phyloP scores from a whole-genome alignment of 306 rosid species.

The Albizia julibrissin region DNA sequence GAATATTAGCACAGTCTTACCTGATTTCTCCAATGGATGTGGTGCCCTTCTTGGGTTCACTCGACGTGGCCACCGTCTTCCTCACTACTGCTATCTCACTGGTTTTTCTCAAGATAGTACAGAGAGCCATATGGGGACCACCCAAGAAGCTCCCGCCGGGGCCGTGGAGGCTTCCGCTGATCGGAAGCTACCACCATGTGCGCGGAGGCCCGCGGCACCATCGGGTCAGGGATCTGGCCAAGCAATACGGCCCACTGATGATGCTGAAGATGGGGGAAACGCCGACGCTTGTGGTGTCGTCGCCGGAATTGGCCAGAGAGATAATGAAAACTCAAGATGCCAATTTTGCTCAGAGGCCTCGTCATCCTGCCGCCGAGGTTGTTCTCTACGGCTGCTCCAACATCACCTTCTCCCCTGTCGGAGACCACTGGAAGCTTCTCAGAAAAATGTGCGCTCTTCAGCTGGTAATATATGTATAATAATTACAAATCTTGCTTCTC shows the following conservation, averaged over 20 bases:
- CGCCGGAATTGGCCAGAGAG: slow-evolving; percentile 38
- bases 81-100: background rate
- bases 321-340: slow-evolving; percentile 35
- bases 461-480: background rate
- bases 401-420: slow-evolving; percentile 11
- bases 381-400: background rate
- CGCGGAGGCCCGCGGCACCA: background rate
- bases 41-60: no score
- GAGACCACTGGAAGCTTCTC: slow-evolving; percentile 25
- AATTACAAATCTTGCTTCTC: no score
- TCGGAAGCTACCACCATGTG: background rate
- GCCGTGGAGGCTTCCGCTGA: background rate
- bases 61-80: background rate
- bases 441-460: slow-evolving; percentile 16
- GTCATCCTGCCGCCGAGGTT: background rate
- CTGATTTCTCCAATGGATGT: no score
- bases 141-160: background rate
- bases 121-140: background rate
- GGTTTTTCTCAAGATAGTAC: background rate
- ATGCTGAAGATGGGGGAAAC: slow-evolving; percentile 19
- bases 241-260: slow-evolving; percentile 27
- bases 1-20: no score
- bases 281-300: slow-evolving; percentile 28
- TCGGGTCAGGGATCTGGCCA: background rate
- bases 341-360: slow-evolving; percentile 19